Base-by-base conservation (phyloP, 305 asterid genomes). In the Fraxinus latifolia region DNA sequence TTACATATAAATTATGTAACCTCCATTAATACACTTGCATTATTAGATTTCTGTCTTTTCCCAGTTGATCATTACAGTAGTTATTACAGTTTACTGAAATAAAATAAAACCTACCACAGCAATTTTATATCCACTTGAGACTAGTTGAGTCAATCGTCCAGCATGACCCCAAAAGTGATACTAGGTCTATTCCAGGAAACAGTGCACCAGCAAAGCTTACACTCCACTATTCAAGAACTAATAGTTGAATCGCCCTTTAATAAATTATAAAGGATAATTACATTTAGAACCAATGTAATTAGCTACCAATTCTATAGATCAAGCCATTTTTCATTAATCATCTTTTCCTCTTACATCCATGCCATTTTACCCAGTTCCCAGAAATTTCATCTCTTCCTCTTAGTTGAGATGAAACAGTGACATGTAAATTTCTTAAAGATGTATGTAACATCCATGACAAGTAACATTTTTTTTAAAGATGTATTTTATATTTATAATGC, bases 1-100 rank as follows among this genome's bases (percentile, higher is more conserved):
- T 17, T 29, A 76, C 5, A 81, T 14, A 37, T 68, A 23, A 76
- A 47, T 77, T 58, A 74, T 71, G 79, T 72, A 8, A 81, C 75
- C 11, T 19, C 42, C 34, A 71, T 70, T 60, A 60, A 36, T 25
- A 71, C 21, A 25, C 34, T 27, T 27, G n/a, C 73, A 65, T 12
- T 8, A 23, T 25, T 25, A 65, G 33, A 65, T 31, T 39, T 68
- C 29, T 12, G 75, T 0, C 36, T 12, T 68, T 29, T 68, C 17
- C 37, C 29, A 2, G 37, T 27, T 5, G 37, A 67, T 67, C 34
- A 31, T 3, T 68, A 12, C 9, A 68, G 75, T 29, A 0, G 19
- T 68, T 68, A 5, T 31, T 68, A 68, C 39, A 29, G 74, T 68
- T 11, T n/a, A 11, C 15, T 4, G 74, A 68, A 29, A 14, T 12